phyloP scores from a whole-genome alignment of 2,329 filamentous ascomycete genomes.

The Penicillium sp. region DNA sequence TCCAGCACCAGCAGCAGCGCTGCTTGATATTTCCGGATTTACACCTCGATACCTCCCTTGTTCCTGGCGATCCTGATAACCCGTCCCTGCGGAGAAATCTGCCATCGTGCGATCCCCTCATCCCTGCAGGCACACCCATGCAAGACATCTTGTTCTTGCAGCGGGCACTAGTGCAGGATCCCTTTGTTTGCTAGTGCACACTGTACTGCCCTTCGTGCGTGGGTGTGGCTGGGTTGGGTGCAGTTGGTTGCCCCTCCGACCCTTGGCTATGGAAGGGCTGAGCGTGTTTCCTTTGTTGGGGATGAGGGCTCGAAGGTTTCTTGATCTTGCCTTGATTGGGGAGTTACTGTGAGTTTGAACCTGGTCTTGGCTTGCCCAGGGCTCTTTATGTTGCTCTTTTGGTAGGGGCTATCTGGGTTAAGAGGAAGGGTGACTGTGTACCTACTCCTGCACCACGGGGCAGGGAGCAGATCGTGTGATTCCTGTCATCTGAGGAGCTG shows the following conservation, averaged over 20 bases:
- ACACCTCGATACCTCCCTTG: background rate
- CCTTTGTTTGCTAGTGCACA: constrained; percentile 1
- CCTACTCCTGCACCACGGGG: background rate
- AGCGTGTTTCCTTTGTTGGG: constrained; percentile 4
- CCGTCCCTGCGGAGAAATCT: background rate
- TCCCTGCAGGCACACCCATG: constrained; percentile 13
- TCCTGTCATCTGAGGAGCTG: background rate
- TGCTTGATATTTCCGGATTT: background rate
- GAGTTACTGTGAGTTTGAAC: background rate
- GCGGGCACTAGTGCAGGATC: constrained; percentile 20
- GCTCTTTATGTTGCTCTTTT: background rate
- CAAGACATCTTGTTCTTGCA: constrained; percentile 25
- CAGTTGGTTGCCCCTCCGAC: constrained; percentile 19
- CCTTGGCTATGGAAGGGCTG: constrained; percentile 11
- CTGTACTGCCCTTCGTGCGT: constrained; percentile 9
- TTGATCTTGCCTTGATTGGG: background rate
- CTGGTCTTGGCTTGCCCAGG: background rate
- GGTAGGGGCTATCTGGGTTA: background rate
- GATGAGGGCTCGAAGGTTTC: constrained; percentile 2
- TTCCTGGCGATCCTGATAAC: background rate
- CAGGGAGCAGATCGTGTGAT: background rate
- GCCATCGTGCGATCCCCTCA: background rate
- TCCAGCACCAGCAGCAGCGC: background rate
- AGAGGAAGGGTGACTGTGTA: background rate
- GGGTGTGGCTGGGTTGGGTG: constrained; percentile 21